Evolutionary conservation across 805 yeast genomes (phyloP).

Genomic region (Metschnikowia lunata): DNA sequence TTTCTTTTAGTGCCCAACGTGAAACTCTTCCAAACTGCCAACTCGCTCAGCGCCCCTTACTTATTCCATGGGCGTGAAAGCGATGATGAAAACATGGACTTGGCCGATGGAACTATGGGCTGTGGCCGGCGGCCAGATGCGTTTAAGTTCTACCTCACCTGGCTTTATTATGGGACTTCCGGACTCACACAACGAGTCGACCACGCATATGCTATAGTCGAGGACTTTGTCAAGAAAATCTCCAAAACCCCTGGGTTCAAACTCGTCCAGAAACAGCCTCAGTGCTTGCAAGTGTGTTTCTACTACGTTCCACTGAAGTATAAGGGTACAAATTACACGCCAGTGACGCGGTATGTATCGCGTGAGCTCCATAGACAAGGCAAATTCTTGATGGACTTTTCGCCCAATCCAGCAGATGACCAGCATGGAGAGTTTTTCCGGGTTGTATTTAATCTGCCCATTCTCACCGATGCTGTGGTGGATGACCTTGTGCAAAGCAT

Average conservation of each 20-base stretch:
- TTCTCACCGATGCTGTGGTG: slow-evolving; percentile 30
- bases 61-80: slow-evolving; percentile 60
- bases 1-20: slow-evolving; percentile 71
- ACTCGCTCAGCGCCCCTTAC: slow-evolving; percentile 76
- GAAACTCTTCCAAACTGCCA: slow-evolving; percentile 60
- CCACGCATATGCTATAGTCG: slow-evolving; percentile 64
- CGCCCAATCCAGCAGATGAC: slow-evolving; percentile 57
- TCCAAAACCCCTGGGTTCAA: slow-evolving; percentile 41
- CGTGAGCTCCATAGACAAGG: slow-evolving; percentile 55
- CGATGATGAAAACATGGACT: slow-evolving; percentile 58
- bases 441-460: slow-evolving; percentile 77
- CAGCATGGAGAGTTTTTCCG: slow-evolving; percentile 75
- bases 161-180: slow-evolving; percentile 71
- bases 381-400: slow-evolving; percentile 71
- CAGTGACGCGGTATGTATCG: slow-evolving; percentile 59
- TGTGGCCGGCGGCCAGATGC: slow-evolving; percentile 87
- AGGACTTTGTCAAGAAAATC: slow-evolving; percentile 53
- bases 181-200: slow-evolving; percentile 68
- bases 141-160: slow-evolving; percentile 68
- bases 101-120: slow-evolving; percentile 90
- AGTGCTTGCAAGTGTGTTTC: slow-evolving; percentile 82
- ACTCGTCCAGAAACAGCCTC: slow-evolving; percentile 57
- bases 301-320: slow-evolving; percentile 51
- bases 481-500: slow-evolving; percentile 36
- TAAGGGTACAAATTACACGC: slow-evolving; percentile 34